phyloP scores from a whole-genome alignment of 169 alveolate species.

The Eimeria falciformis region DNA sequence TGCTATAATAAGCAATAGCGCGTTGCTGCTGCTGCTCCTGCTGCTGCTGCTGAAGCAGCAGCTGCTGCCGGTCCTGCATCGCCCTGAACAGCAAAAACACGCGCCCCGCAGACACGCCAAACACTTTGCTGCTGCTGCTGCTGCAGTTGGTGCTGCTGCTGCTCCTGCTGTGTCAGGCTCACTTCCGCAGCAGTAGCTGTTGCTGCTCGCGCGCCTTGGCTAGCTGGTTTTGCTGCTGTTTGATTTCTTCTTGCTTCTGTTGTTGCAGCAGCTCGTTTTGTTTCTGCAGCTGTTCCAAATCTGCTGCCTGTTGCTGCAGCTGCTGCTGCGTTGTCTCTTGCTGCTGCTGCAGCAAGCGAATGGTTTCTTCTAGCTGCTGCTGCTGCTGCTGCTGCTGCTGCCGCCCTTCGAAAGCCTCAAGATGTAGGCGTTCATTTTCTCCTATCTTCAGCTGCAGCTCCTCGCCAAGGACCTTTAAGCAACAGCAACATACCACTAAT shows the following conservation, averaged over 20 bases:
- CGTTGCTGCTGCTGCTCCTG: slow-evolving; percentile 3
- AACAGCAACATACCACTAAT: background rate
- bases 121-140: background rate
- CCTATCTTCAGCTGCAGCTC: slow-evolving; percentile 61
- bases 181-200: slow-evolving; percentile 29
- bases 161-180: background rate
- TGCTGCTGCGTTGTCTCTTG: slow-evolving; percentile 17
- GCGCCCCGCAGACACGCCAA: no score
- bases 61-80: slow-evolving; percentile 25
- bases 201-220: slow-evolving; percentile 9
- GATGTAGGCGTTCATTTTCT: slow-evolving; percentile 53
- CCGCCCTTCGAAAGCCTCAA: slow-evolving; percentile 49
- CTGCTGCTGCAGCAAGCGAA: slow-evolving; percentile 7
- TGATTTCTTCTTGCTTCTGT: slow-evolving; percentile 9
- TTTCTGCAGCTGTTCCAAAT: slow-evolving; percentile 7
- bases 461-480: slow-evolving; percentile 21
- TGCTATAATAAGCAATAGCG: slow-evolving; percentile 22
- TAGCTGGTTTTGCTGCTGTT: slow-evolving; percentile 42
- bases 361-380: slow-evolving; percentile 21
- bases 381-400: slow-evolving; percentile 70
- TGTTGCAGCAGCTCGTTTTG: slow-evolving; percentile 5
- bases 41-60: slow-evolving; percentile 47
- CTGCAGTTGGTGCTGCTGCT: background rate
- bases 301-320: slow-evolving; percentile 26
- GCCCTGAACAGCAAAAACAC: background rate